Evolutionary conservation across 176 grass and related monocot genomes (phyloP), one percentile per base, ranked within the genome.

Genomic region (Cymbopogon citratus): DNA sequence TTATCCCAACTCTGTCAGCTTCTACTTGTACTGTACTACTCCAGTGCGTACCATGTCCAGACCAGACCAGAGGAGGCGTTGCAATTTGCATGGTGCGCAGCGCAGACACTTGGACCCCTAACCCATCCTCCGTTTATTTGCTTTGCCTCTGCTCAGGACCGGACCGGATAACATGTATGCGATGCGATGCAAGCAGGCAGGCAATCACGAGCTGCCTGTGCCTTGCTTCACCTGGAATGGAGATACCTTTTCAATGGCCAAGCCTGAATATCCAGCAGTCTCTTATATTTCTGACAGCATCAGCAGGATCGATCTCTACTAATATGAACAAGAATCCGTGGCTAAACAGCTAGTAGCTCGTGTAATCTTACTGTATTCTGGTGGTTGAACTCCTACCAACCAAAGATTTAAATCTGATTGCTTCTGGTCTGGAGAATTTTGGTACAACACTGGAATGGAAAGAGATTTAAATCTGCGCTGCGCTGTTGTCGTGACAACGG

Each of bases 81-180:
- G 87, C 66, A 61, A 57, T 57, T 74, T 74, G 87, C 66, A 51
- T 82, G 88, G 88, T 74, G 74, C 59, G 60, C 28, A 31, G 69
- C 13, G 66, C 14, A 35, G 67, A 82, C 88, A 78, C 88, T 85
- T 82, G 88, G 88, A 80, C 79, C 54, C 23, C 51, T 78, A 23
- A 7, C 38, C 60, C 83, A 86, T 90, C 87, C 74, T 82, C 73
- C 79, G 60, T 90, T 74, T 29, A 28, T 15, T 14, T 28, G 60
- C n/a, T 59, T n/a, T 57, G 54, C 21, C 57, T 60, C n/a, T 4
- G 9, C n/a, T 60, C 56, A 9, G 49, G 51, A 21, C 21, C 21
- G 21, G 21, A 57, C 52, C 52, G 52, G 52, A 59, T 59, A 59
- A 59, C n/a, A 24, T 59, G 18, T 19, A 7, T 19, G 49, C 49